A percentile compares a stretch with the other conserved stretches of the same genome.
phyloP scores from a whole-genome alignment of 2,329 filamentous ascomycete genomes.

The Penicillium expansum region DNA sequence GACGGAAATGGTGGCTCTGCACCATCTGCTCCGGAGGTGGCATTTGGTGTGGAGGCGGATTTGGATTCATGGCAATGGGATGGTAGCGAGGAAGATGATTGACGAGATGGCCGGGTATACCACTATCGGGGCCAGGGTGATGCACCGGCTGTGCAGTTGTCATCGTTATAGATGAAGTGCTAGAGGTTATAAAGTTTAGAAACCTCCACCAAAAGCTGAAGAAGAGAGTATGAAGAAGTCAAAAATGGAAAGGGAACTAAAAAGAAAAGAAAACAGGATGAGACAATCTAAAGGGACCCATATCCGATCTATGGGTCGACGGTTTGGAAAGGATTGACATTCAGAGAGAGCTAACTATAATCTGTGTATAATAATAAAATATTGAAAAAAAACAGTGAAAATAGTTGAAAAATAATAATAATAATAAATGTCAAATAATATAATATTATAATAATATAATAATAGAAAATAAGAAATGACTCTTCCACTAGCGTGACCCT shows the following conservation, averaged over 20 bases:
- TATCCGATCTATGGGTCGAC: slow-evolving; percentile 27
- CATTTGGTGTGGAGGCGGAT: slow-evolving; percentile 33
- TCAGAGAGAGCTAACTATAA: slow-evolving; percentile 16
- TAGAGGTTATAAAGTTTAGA: neutral
- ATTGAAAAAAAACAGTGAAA: slow-evolving; percentile 3
- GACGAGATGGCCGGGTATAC: slow-evolving; percentile 30
- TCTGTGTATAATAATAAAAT: slow-evolving; percentile 14
- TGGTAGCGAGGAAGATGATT: slow-evolving; percentile 40
- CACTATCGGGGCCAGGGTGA: slow-evolving; percentile 33
- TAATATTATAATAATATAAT: slow-evolving; percentile 6
- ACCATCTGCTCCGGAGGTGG: slow-evolving; percentile 34
- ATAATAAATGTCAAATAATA: slow-evolving; percentile 5
- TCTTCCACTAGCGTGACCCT: slow-evolving; percentile 25
- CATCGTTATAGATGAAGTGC: slow-evolving; percentile 27
- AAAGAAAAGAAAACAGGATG: slow-evolving; percentile 15
- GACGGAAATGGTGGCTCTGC: slow-evolving; percentile 35
- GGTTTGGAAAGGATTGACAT: slow-evolving; percentile 27
- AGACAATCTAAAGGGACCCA: slow-evolving; percentile 21
- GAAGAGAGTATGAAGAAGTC: slow-evolving; percentile 6
- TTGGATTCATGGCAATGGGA: slow-evolving; percentile 43
- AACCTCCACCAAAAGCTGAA: neutral
- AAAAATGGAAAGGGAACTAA: slow-evolving; percentile 7
- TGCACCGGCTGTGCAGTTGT: slow-evolving; percentile 38
- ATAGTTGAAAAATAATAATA: slow-evolving; percentile 8
- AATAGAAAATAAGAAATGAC: slow-evolving; percentile 23